Evolutionary conservation across 2,329 filamentous ascomycete species (phyloP).

Genomic region (Byssoonygena ceratinophila): DNA sequence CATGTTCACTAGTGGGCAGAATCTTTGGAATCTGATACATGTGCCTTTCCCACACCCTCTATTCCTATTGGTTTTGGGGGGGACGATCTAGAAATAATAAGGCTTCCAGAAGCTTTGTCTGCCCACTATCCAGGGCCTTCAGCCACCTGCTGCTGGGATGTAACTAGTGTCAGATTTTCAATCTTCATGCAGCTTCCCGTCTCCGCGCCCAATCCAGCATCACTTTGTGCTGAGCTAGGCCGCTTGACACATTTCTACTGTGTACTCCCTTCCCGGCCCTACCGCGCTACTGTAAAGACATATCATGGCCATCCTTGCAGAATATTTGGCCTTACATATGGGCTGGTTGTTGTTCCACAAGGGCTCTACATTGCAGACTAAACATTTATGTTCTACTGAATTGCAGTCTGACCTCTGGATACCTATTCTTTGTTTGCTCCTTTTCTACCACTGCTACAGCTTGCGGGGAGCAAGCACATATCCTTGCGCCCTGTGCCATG

Average conservation of each 20-base stretch:
- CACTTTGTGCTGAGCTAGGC: slow-evolving; percentile 13
- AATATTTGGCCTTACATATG: slow-evolving; percentile 24
- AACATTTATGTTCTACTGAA: slow-evolving; percentile 15
- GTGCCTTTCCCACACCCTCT: background rate
- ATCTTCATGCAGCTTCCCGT: slow-evolving; percentile 17
- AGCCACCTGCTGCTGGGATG: slow-evolving; percentile 10
- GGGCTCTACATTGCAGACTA: slow-evolving; percentile 20
- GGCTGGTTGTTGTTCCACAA: slow-evolving; percentile 27
- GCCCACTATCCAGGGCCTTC: slow-evolving; percentile 5
- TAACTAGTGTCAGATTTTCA: slow-evolving; percentile 15
- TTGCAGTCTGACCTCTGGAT: slow-evolving; percentile 9
- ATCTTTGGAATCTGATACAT: slow-evolving; percentile 5
- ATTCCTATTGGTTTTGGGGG: slow-evolving; percentile 7
- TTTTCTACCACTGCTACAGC: slow-evolving; percentile 17
- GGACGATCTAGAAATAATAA: slow-evolving; percentile 10
- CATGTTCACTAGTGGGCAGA: slow-evolving; percentile 4
- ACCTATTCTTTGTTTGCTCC: slow-evolving; percentile 20
- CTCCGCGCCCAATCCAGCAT: slow-evolving; percentile 14
- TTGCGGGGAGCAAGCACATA: slow-evolving; percentile 23
- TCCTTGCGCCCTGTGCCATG: slow-evolving; percentile 21
- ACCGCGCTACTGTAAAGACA: slow-evolving; percentile 24
- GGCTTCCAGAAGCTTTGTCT: slow-evolving; percentile 16
- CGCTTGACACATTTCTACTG: slow-evolving; percentile 20
- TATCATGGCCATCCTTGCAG: slow-evolving; percentile 21
- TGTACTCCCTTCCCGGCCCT: slow-evolving; percentile 13